Base-by-base conservation (phyloP, 306 rosid species). In the Medicago truncatula region DNA sequence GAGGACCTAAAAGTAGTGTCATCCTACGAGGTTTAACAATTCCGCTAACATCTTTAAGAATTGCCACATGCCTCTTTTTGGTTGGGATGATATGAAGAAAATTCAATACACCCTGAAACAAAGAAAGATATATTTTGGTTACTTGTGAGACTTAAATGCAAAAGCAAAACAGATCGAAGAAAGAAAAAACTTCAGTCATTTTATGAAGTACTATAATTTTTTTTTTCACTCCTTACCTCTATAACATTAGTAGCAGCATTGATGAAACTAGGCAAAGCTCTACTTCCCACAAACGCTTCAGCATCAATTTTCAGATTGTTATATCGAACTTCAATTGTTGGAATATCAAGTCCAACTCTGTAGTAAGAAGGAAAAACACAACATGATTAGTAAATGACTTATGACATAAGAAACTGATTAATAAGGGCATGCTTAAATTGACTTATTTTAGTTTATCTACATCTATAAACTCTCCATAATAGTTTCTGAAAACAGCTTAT, bases 1-100 rank as follows among this genome's bases (percentile, higher is more conserved):
- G 96, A 77, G 93, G 91, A 63, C 96, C 96, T 74, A 90, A 66
- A 70, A 90, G 93, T 34, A 90, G 68, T 36, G 96, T 90, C 93
- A 91, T 85, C 89, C 91, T 78, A 3, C 91, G 84, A 21, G 96
- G 96, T 57, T 78, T 91, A 71, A 91, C 59, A 1, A 85, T 70
- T 69, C 96, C 96, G 69, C 84, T 85, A 13, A 85, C 70, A 74
- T 89, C 87, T 63, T 85, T 77, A 15, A 91, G 91, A 23, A 91
- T 91, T 5, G 82, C 40, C 5, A 82, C 44, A 18, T 77, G 76
- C 67, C n/a, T 82, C 85, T 77, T 82, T 43, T 41, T 76, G 68
- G 34, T 83, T 38, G 85, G 75, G 59, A 80, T 9, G 9, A 86
- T 66, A 67, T 78, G 87, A 7, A 86, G 79, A 14, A 65, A 4